Evolutionary conservation across 2,329 filamentous ascomycete genomes (phyloP).

Genomic region (Cryphonectria radicalis): DNA sequence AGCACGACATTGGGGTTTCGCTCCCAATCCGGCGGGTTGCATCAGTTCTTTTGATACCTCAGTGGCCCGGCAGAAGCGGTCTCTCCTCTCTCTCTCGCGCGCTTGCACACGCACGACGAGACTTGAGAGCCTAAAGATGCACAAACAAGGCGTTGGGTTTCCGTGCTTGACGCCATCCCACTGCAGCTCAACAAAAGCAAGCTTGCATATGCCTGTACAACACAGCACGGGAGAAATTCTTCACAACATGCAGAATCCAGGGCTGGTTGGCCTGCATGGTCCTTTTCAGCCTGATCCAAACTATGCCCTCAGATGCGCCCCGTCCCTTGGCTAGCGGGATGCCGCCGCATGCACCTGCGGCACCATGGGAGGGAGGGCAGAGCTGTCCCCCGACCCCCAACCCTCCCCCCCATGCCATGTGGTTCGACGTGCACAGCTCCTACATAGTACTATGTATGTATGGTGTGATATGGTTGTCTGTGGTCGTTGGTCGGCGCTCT

Average conservation of each 20-base stretch:
- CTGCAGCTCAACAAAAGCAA: background rate
- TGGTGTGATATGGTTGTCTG: background rate
- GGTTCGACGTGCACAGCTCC: conserved; percentile 11
- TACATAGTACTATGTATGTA: background rate
- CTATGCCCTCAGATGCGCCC: conserved; percentile 7
- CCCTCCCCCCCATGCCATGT: background rate
- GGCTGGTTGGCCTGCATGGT: conserved; percentile 12
- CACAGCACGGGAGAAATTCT: background rate
- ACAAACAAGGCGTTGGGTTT: background rate
- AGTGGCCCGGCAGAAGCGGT: background rate
- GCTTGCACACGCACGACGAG: too few species aligned
- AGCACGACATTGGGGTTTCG: conserved; percentile 20
- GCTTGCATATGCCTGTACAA: background rate
- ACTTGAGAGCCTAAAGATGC: background rate
- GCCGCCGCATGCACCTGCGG: conserved; percentile 14
- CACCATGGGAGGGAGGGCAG: background rate
- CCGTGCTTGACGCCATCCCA: background rate
- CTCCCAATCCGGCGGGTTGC: background rate
- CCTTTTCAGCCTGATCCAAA: conserved; percentile 7
- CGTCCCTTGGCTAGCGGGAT: conserved; percentile 20
- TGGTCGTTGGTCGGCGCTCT: background rate
- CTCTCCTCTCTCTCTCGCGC: background rate
- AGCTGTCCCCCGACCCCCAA: background rate
- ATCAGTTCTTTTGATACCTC: background rate
- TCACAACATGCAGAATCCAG: background rate